A percentile compares a stretch with the other conserved stretches of the same genome.
Conservation (phyloP, 1,284 basidiomycete species). For the Malassezia furfur region DNA sequence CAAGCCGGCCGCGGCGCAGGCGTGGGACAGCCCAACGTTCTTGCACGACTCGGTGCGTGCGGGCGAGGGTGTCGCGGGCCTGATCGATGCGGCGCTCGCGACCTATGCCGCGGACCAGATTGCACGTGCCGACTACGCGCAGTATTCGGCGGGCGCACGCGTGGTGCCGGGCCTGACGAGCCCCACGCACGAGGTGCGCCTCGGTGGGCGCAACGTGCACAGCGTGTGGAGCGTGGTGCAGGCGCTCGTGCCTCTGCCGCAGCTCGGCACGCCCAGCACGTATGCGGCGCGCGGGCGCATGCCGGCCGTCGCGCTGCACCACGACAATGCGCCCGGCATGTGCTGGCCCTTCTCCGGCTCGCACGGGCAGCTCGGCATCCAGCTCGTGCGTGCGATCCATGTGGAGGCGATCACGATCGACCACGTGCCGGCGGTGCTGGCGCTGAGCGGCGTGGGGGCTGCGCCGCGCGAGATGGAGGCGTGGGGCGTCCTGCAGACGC, state of each 20-base stretch:
- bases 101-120: constrained; percentile 67
- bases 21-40: neutral
- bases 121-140: constrained; percentile 71
- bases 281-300: constrained; percentile 58
- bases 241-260: constrained; percentile 7
- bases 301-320: constrained; percentile 73
- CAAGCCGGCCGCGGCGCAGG: neutral
- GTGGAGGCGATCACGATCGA: constrained; percentile 76
- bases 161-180: constrained; percentile 69
- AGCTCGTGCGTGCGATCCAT: constrained; percentile 60
- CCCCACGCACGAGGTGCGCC: constrained; percentile 53
- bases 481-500: constrained; percentile 59
- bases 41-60: constrained; percentile 6
- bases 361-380: constrained; percentile 70
- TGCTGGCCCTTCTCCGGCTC: constrained; percentile 85
- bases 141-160: constrained; percentile 69
- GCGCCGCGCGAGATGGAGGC: constrained; percentile 79
- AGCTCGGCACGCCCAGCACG: neutral
- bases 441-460: constrained; percentile 61
- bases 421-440: constrained; percentile 69
- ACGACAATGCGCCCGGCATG: constrained; percentile 67
- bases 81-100: constrained; percentile 63
- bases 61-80: constrained; percentile 54
- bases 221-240: neutral
- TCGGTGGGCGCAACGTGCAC: neutral